Conservation (phyloP, 2,329 filamentous ascomycete species). For the Lasiodiplodia theobromae region DNA sequence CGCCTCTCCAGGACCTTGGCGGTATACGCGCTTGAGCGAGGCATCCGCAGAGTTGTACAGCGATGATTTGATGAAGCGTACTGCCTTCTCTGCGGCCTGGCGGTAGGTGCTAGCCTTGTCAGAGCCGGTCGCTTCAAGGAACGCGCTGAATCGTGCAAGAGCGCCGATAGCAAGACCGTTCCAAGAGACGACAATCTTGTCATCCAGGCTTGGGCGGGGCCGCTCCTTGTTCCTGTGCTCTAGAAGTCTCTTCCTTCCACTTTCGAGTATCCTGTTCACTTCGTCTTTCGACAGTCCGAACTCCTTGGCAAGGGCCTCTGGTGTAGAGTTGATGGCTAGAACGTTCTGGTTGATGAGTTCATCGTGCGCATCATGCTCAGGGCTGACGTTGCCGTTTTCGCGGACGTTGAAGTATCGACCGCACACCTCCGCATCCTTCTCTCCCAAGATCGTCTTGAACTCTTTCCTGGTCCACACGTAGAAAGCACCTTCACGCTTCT, state of each 20-base stretch:
- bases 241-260: slow-evolving; percentile 72
- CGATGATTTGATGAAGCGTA: slow-evolving; percentile 73
- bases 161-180: slow-evolving; percentile 89
- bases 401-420: slow-evolving; percentile 85
- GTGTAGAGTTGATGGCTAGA: slow-evolving; percentile 72
- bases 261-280: slow-evolving; percentile 70
- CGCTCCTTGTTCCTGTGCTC: slow-evolving; percentile 77
- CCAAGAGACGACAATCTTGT: slow-evolving; percentile 86
- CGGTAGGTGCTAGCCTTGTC: slow-evolving; percentile 68
- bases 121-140: slow-evolving; percentile 60
- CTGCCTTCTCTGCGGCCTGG: slow-evolving; percentile 70
- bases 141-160: slow-evolving; percentile 76
- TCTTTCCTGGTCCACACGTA: slow-evolving; percentile 94
- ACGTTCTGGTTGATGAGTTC: slow-evolving; percentile 96
- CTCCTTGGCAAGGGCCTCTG: slow-evolving; percentile 73
- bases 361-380: slow-evolving; percentile 85
- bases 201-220: slow-evolving; percentile 78
- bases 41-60: slow-evolving; percentile 72
- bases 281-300: slow-evolving; percentile 76
- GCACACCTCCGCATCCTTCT: slow-evolving; percentile 73
- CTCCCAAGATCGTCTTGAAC: slow-evolving; percentile 76
- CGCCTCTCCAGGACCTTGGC: slow-evolving; percentile 69
- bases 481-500: slow-evolving; percentile 90
- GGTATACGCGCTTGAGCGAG: slow-evolving; percentile 77
- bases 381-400: slow-evolving; percentile 83